Evolutionary conservation across 306 rosid species (phyloP).

Genomic region (Ochetophila trinervis): DNA sequence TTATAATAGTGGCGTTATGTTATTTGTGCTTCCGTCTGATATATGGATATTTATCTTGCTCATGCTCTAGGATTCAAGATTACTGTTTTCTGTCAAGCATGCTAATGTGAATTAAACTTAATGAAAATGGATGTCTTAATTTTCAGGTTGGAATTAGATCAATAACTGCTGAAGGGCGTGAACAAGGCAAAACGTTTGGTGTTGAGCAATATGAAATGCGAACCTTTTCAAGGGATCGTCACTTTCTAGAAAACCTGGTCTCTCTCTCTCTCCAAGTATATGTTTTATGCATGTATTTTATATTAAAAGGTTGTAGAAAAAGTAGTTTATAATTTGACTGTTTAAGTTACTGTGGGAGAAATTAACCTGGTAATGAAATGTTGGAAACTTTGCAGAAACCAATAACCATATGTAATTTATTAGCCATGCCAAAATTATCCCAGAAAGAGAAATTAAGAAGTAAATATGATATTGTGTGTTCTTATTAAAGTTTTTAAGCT

Average conservation of each 20-base stretch:
- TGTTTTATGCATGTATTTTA: neutral
- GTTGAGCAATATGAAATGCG: slow-evolving; percentile 96
- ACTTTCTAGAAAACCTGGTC: slow-evolving; percentile 78
- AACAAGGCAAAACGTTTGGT: slow-evolving; percentile 81
- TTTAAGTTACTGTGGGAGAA: too few relatives aligned
- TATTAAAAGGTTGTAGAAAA: neutral
- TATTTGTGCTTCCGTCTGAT: neutral
- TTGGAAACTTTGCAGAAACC: too few relatives aligned
- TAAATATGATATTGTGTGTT: too few relatives aligned
- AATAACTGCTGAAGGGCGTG: slow-evolving; percentile 79
- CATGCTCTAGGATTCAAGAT: neutral
- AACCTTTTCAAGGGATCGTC: slow-evolving; percentile 72
- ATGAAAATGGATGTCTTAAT: slow-evolving; percentile 18
- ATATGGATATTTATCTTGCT: neutral
- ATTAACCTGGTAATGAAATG: too few relatives aligned
- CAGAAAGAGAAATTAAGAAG: too few relatives aligned
- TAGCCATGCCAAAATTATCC: too few relatives aligned
- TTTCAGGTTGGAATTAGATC: slow-evolving; percentile 91
- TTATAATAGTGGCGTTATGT: neutral
- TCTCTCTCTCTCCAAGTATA: slow-evolving; percentile 20
- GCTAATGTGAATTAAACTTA: neutral
- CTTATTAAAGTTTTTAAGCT: too few relatives aligned
- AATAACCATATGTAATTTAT: too few relatives aligned
- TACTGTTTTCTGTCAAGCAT: slow-evolving; percentile 1
- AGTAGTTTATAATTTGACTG: too few relatives aligned